Evolutionary conservation across 805 yeast genomes (phyloP).

Genomic region (Lachancea waltii): DNA sequence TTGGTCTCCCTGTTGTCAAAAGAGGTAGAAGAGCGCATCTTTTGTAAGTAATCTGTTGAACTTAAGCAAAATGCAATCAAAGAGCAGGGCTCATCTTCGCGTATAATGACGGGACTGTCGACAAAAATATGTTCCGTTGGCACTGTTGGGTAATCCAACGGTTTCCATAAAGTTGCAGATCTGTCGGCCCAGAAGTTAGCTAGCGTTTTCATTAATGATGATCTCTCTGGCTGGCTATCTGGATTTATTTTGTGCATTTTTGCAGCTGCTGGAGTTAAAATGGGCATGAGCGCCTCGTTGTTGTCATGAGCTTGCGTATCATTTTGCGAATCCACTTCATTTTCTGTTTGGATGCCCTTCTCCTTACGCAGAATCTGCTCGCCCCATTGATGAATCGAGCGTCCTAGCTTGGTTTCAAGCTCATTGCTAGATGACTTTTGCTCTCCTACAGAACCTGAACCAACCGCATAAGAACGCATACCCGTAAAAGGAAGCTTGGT

Average conservation of each 20-base stretch:
- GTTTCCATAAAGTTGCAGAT: conserved; percentile 92
- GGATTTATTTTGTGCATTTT: conserved; percentile 22
- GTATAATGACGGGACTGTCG: conserved; percentile 85
- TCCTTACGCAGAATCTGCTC: conserved; percentile 16
- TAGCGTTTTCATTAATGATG: conserved; percentile 73
- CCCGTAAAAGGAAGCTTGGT: no score
- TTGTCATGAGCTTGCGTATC: not conserved
- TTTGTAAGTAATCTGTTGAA: conserved; percentile 71
- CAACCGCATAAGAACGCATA: no score
- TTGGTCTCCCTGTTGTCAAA: not conserved
- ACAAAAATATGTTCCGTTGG: conserved; percentile 86
- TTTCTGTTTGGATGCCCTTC: not conserved
- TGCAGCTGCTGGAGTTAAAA: conserved; percentile 16
- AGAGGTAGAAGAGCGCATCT: conserved; percentile 34
- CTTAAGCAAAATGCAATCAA: conserved; percentile 88
- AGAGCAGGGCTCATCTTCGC: conserved; percentile 96
- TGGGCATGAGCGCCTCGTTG: conserved; percentile 20
- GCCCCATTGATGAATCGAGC: conserved; percentile 31
- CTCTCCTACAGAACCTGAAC: no score
- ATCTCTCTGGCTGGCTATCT: conserved; percentile 51
- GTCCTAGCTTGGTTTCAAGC: conserved; percentile 26
- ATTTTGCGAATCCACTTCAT: not conserved
- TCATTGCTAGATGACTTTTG: conserved; percentile 14
- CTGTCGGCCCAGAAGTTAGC: conserved; percentile 97
- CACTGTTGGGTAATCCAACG: conserved; percentile 71